A percentile compares a stretch with the other conserved stretches of the same genome.
phyloP scores from a whole-genome alignment of 2,329 filamentous ascomycete species.

The Colletotrichum sp. region DNA sequence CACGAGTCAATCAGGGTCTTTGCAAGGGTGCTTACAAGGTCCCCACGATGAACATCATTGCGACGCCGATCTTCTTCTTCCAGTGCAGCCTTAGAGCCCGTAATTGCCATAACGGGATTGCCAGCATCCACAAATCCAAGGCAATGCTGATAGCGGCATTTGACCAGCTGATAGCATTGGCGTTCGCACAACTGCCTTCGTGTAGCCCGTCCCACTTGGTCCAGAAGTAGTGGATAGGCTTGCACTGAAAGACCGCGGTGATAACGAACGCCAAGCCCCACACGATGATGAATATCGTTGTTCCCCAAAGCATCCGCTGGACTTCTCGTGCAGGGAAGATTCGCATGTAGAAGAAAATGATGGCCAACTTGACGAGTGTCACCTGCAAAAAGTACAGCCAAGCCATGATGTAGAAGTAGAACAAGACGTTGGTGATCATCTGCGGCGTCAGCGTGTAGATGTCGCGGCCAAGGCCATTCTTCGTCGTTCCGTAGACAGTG shows the following conservation, averaged over 20 bases:
- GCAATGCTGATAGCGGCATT: slow-evolving; percentile 53
- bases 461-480: slow-evolving; percentile 47
- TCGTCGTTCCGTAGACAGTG: slow-evolving; percentile 28
- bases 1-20: not conserved
- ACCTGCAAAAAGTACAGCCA: slow-evolving; percentile 48
- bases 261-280: slow-evolving; percentile 44
- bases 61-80: slow-evolving; percentile 49
- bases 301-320: slow-evolving; percentile 40
- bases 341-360: slow-evolving; percentile 56
- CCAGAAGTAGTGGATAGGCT: slow-evolving; percentile 55
- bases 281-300: slow-evolving; percentile 37
- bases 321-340: slow-evolving; percentile 47
- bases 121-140: slow-evolving; percentile 53
- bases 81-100: slow-evolving; percentile 40
- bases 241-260: slow-evolving; percentile 50
- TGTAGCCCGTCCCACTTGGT: slow-evolving; percentile 52
- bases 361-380: slow-evolving; percentile 48
- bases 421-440: slow-evolving; percentile 43
- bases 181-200: slow-evolving; percentile 48
- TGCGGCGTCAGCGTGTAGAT: slow-evolving; percentile 48
- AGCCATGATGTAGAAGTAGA: slow-evolving; percentile 42
- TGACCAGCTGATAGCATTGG: slow-evolving; percentile 50
- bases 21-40: slow-evolving; percentile 34
- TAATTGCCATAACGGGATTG: slow-evolving; percentile 48
- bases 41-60: slow-evolving; percentile 50